These are phyloP conservation scores for Russula compacta DNA, from an alignment of 768 basidiomycete species.

Conservation along the genomic window DNA sequence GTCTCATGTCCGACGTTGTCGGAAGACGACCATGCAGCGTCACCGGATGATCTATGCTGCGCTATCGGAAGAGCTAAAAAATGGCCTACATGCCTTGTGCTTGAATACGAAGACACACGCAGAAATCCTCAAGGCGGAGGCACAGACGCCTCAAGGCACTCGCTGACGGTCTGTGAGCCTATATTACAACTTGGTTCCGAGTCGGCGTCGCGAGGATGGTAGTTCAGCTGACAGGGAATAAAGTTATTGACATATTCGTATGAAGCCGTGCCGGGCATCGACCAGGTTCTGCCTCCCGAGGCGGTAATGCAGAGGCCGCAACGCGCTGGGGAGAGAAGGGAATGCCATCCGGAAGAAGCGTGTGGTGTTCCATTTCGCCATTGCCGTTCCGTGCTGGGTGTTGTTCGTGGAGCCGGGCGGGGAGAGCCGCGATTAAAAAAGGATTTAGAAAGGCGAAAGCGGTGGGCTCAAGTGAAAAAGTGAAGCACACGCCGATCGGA, in stretches of 20 bases:
- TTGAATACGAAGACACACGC: conserved; percentile 63
- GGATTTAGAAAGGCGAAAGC: conserved; percentile 3
- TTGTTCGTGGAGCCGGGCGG: conserved; percentile 13
- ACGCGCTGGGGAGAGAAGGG: too few relatives aligned
- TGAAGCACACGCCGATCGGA: conserved; percentile 7
- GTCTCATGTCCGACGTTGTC: conserved; percentile 4
- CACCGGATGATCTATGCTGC: conserved; percentile 73
- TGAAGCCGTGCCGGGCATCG: neutral
- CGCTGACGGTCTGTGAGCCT: conserved; percentile 2
- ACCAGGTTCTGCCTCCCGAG: neutral
- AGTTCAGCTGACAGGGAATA: neutral
- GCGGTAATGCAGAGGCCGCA: conserved; percentile 1
- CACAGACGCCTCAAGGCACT: conserved; percentile 16
- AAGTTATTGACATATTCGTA: too few relatives aligned
- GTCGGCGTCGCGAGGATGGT: neutral
- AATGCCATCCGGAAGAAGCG: conserved; percentile 1
- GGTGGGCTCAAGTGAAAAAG: conserved; percentile 10
- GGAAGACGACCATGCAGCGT: conserved; percentile 65
- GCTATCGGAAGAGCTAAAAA: conserved; percentile 58
- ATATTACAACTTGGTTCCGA: neutral
- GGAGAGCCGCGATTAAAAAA: conserved; percentile 8
- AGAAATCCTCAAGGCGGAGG: conserved; percentile 29
- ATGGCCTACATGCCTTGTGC: conserved; percentile 70
- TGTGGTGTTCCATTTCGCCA: conserved; percentile 1
- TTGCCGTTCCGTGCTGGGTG: conserved; percentile 4